These are phyloP conservation scores for Coemansia sp. DNA, from an alignment of 192 early-diverging fungal species.

Conservation along the genomic window DNA sequence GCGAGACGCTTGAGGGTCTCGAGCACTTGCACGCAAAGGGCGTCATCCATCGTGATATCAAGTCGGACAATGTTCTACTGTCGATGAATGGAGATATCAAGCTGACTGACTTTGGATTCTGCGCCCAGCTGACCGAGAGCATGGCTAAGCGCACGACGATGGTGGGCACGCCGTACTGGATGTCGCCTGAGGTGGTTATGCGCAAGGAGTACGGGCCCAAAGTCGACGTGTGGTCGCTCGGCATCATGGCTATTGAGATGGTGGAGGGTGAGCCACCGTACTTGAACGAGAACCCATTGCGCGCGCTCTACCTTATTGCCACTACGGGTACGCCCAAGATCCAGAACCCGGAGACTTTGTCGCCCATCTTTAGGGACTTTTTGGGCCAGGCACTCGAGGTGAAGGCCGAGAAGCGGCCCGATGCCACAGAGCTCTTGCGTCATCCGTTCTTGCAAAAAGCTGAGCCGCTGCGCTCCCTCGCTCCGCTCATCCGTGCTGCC, in stretches of 20 bases:
- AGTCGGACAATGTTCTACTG: conserved; percentile 89
- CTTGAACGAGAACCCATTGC: conserved; percentile 90
- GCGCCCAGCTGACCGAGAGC: conserved; percentile 84
- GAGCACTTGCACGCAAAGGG: conserved; percentile 78
- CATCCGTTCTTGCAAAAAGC: conserved; percentile 88
- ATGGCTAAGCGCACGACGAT: conserved; percentile 83
- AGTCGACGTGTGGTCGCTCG: conserved; percentile 90
- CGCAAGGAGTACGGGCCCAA: conserved; percentile 79
- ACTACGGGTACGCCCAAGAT: conserved; percentile 94
- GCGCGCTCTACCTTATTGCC: conserved; percentile 93
- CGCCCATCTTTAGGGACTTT: conserved; percentile 83
- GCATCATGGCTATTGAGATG: conserved; percentile 99
- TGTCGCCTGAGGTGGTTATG: conserved; percentile 85
- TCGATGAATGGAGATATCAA: conserved; percentile 83
- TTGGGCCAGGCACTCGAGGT: conserved; percentile 81
- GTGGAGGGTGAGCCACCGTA: conserved; percentile 97
- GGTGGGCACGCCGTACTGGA: conserved; percentile 92
- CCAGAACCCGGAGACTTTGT: conserved; percentile 83
- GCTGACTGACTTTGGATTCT: conserved; percentile 94
- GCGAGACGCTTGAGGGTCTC: conserved; percentile 80
- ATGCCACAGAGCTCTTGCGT: conserved; percentile 76
- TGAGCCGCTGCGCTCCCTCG: conserved; percentile 78
- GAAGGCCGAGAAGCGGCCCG: conserved; percentile 78
- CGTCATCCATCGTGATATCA: conserved; percentile 93
- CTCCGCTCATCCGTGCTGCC: conserved; percentile 80